A percentile compares a stretch with the other conserved stretches of the same genome.
Evolutionary conservation across 2,329 filamentous ascomycete species (phyloP).

Genomic region (Xylaria digitata): DNA sequence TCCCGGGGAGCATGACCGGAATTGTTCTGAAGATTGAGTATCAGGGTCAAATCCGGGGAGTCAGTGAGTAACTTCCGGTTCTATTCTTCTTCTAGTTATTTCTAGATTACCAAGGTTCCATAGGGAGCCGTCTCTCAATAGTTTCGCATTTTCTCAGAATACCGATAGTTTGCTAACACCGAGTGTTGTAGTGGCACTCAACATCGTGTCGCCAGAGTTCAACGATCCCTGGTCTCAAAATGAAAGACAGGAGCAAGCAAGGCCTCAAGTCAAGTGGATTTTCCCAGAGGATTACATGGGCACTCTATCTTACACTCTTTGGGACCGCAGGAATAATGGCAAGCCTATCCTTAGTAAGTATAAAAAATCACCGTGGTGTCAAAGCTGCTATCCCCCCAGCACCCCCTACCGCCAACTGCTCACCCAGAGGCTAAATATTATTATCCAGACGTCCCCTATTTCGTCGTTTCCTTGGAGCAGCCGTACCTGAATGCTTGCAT

Average conservation of each 20-base stretch:
- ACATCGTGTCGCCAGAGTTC: neutral
- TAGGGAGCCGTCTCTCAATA: neutral
- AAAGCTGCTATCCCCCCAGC: neutral
- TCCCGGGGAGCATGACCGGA: neutral
- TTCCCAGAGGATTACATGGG: conserved; percentile 1
- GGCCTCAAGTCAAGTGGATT: neutral
- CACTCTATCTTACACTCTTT: neutral
- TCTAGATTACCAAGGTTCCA: neutral
- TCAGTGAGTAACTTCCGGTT: neutral
- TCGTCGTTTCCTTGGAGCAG: neutral
- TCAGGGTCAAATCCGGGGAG: neutral
- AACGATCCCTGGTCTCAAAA: conserved; percentile 10
- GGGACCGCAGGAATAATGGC: neutral
- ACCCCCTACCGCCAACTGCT: neutral
- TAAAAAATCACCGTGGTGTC: neutral
- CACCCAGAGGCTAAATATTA: neutral
- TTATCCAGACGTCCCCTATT: conserved; percentile 1
- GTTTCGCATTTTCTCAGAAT: neutral
- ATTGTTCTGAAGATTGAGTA: conserved; percentile 6
- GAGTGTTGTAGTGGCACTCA: conserved; percentile 6
- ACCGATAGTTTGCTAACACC: neutral
- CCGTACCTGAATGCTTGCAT: neutral
- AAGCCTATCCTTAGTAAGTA: conserved; percentile 7
- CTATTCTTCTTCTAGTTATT: neutral
- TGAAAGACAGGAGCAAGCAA: too few relatives aligned